Conservation (phyloP, 164 flowering plant species). For the Nymphaea thermarum region DNA sequence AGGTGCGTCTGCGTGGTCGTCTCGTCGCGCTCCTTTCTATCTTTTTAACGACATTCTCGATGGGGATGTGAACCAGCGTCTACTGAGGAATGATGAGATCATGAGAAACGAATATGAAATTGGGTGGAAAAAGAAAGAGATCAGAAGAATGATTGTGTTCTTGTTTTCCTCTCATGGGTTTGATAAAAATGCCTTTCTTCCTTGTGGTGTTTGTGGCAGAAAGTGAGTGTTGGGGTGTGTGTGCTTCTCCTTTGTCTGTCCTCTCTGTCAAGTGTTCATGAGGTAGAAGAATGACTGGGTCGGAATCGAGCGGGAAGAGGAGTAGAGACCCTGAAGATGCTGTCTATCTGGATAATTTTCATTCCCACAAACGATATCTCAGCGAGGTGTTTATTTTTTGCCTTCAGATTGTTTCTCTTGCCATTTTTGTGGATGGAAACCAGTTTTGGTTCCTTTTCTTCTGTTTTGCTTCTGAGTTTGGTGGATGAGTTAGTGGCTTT, state of each 20-base stretch:
- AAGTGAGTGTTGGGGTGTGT: neutral
- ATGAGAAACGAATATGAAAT: neutral
- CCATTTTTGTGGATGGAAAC: neutral
- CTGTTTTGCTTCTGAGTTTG: neutral
- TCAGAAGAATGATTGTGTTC: neutral
- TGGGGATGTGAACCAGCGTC: neutral
- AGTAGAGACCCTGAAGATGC: constrained; percentile 89
- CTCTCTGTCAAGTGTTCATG: neutral
- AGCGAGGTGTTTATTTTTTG: constrained; percentile 52
- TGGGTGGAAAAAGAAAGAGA: neutral
- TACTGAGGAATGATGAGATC: neutral
- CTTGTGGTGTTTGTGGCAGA: neutral
- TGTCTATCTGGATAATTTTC: constrained; percentile 80
- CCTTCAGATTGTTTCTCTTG: neutral
- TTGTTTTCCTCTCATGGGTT: neutral
- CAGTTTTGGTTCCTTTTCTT: neutral
- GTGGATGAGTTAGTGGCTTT: neutral
- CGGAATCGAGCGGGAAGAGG: constrained; percentile 56
- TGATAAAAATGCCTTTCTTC: neutral
- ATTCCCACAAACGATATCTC: constrained; percentile 87
- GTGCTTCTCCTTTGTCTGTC: neutral
- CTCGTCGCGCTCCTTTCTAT: neutral
- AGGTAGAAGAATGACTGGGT: constrained; percentile 32
- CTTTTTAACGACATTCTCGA: neutral
- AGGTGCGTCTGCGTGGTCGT: neutral